phyloP scores from a whole-genome alignment of 495 filamentous ascomycete genomes.

The Aspergillus sclerotiicarbonarius region DNA sequence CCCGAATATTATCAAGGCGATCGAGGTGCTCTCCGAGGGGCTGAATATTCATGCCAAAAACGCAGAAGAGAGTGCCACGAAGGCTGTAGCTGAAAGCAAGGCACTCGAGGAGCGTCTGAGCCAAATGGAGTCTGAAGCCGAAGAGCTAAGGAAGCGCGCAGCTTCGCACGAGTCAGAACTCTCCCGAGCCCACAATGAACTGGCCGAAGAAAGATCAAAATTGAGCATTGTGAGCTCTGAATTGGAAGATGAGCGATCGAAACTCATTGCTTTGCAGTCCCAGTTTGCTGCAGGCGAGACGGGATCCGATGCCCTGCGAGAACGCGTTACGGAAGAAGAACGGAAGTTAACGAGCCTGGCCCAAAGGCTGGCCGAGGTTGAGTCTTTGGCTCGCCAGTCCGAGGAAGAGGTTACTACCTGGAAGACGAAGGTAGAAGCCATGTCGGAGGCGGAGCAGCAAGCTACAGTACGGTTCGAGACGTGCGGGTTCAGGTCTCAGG shows the following conservation, averaged over 20 bases:
- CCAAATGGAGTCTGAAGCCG: slow-evolving; percentile 40
- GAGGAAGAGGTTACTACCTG: slow-evolving; percentile 65
- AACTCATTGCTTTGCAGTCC: slow-evolving; percentile 61
- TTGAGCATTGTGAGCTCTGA: slow-evolving; percentile 58
- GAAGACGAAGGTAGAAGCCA: slow-evolving; percentile 53
- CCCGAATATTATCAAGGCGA: slow-evolving; percentile 55
- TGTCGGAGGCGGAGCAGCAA: slow-evolving; percentile 51
- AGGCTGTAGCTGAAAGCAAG: slow-evolving; percentile 40
- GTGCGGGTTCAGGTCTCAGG: slow-evolving; percentile 67
- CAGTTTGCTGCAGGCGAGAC: slow-evolving; percentile 76
- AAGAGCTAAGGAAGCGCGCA: slow-evolving; percentile 45
- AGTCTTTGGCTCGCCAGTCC: slow-evolving; percentile 61
- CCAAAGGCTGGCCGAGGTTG: slow-evolving; percentile 63
- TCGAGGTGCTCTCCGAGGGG: slow-evolving; percentile 62
- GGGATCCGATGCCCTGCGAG: slow-evolving; percentile 71
- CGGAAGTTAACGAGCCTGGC: slow-evolving; percentile 56
- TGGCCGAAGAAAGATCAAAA: slow-evolving; percentile 57
- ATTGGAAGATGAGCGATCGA: slow-evolving; percentile 62
- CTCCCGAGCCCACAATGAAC: slow-evolving; percentile 36
- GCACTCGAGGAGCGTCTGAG: slow-evolving; percentile 49
- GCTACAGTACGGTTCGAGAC: slow-evolving; percentile 52
- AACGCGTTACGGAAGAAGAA: slow-evolving; percentile 69
- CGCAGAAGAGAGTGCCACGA: slow-evolving; percentile 38
- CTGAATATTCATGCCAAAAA: slow-evolving; percentile 45
- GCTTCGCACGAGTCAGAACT: slow-evolving; percentile 40